A percentile compares a stretch with the other conserved stretches of the same genome.
Conservation (phyloP, 768 basidiomycete genomes). For the Amanita phalloides region DNA sequence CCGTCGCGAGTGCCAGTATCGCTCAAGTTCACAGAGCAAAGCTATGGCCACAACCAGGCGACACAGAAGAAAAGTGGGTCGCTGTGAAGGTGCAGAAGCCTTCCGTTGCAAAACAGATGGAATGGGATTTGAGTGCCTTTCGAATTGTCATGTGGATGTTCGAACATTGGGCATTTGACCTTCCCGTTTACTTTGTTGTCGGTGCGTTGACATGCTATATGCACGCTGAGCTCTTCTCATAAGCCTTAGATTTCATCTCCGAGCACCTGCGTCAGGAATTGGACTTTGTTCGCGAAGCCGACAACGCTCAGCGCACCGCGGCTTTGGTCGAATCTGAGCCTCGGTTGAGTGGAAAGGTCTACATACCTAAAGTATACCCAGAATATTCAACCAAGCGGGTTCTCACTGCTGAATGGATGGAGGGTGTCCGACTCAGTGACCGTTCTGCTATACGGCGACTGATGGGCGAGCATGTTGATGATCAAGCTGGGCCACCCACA, state of each 20-base stretch:
- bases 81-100: slow-evolving; percentile 95
- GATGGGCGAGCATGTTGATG: slow-evolving; percentile 37
- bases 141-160: slow-evolving; percentile 72
- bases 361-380: slow-evolving; percentile 69
- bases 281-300: slow-evolving; percentile 71
- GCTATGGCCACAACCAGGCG: slow-evolving; percentile 29
- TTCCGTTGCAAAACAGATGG: slow-evolving; percentile 75
- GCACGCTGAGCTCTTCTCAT: not conserved
- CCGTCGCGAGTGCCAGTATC: slow-evolving; percentile 82
- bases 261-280: slow-evolving; percentile 78
- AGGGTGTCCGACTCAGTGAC: slow-evolving; percentile 65
- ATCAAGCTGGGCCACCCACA: slow-evolving; percentile 1
- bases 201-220: slow-evolving; percentile 29
- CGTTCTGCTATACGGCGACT: slow-evolving; percentile 41
- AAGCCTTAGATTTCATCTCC: slow-evolving; percentile 55
- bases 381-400: slow-evolving; percentile 68
- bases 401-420: slow-evolving; percentile 81
- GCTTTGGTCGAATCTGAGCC: slow-evolving; percentile 62
- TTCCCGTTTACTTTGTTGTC: slow-evolving; percentile 75
- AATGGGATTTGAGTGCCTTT: slow-evolving; percentile 71
- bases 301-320: slow-evolving; percentile 65
- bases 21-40: slow-evolving; percentile 86
- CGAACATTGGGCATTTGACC: slow-evolving; percentile 71
- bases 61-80: slow-evolving; percentile 51
- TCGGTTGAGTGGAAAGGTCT: slow-evolving; percentile 53